Conservation (phyloP, 1,284 basidiomycete species). For the Singerocomus rubriflavus region DNA sequence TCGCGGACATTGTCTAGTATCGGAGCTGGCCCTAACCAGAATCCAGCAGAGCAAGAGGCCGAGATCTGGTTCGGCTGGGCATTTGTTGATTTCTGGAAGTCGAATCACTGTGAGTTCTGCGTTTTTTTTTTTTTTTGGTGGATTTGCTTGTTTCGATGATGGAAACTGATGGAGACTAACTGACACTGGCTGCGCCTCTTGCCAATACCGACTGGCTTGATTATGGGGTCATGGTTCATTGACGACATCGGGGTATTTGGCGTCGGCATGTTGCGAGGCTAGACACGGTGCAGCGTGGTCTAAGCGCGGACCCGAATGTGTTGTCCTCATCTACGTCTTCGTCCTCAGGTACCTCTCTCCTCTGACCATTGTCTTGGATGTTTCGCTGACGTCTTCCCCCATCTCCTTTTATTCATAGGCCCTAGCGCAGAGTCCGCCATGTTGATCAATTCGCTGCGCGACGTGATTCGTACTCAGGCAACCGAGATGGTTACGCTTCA, state of each 20-base stretch:
- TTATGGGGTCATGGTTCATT: too few species aligned
- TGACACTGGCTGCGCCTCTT: too few species aligned
- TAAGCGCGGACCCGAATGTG: slow-evolving; percentile 63
- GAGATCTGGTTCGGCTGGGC: slow-evolving; percentile 98
- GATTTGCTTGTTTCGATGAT: too few species aligned
- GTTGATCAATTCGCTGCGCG: slow-evolving; percentile 76
- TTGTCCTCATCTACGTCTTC: slow-evolving; percentile 47
- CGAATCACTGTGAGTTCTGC: slow-evolving; percentile 78
- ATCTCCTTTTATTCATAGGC: slow-evolving; percentile 33
- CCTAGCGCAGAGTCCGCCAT: slow-evolving; percentile 77
- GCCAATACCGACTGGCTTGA: too few species aligned
- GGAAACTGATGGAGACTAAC: neutral
- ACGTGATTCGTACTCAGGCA: slow-evolving; percentile 76
- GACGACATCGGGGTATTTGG: too few species aligned
- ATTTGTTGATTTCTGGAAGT: slow-evolving; percentile 99
- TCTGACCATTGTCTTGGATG: too few species aligned
- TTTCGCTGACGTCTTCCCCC: neutral
- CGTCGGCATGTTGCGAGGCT: neutral
- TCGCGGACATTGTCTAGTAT: slow-evolving; percentile 39
- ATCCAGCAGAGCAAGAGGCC: slow-evolving; percentile 53
- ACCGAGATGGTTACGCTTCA: slow-evolving; percentile 70
- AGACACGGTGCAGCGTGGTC: slow-evolving; percentile 57
- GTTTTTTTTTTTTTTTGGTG: too few species aligned
- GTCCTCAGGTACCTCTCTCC: slow-evolving; percentile 46
- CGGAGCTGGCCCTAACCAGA: slow-evolving; percentile 25